Evolutionary conservation across 2,329 filamentous ascomycete species (phyloP).

Genomic region (Cryphonectria nitschkei): DNA sequence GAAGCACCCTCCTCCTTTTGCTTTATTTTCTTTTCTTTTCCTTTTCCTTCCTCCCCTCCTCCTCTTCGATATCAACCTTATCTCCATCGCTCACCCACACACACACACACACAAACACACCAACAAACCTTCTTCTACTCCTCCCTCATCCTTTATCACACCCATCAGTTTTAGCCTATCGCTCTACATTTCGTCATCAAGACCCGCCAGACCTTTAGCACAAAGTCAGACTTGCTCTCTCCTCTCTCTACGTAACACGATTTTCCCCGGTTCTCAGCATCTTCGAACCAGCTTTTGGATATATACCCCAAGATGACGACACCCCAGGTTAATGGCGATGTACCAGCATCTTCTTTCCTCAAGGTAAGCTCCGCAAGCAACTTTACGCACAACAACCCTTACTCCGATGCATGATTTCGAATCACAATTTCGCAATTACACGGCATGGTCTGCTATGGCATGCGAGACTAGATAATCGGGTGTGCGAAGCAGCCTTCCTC

Average conservation of each 20-base stretch:
- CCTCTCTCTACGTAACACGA: background rate
- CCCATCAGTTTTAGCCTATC: background rate
- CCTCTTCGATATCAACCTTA: no score
- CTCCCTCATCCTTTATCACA: background rate
- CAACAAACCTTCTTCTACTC: background rate
- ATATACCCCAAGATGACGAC: conserved; percentile 36
- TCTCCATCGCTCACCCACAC: background rate
- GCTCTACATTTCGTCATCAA: background rate
- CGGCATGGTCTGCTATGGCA: background rate
- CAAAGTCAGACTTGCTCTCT: background rate
- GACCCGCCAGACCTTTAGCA: background rate
- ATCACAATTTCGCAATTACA: background rate
- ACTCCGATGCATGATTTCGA: background rate
- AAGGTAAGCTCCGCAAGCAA: conserved; percentile 43
- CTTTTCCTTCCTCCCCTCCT: background rate
- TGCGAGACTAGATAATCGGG: background rate
- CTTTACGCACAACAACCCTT: background rate
- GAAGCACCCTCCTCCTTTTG: background rate
- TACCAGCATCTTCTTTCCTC: conserved; percentile 53
- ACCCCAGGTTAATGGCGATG: conserved; percentile 56
- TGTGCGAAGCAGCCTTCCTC: background rate
- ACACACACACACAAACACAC: background rate
- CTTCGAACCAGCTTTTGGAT: background rate
- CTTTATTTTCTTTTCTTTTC: background rate
- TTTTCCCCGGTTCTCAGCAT: background rate